Evolutionary conservation across 2,329 filamentous ascomycete genomes (phyloP), one percentile per base, ranked within the genome.

Genomic region (Triangularia setosa): DNA sequence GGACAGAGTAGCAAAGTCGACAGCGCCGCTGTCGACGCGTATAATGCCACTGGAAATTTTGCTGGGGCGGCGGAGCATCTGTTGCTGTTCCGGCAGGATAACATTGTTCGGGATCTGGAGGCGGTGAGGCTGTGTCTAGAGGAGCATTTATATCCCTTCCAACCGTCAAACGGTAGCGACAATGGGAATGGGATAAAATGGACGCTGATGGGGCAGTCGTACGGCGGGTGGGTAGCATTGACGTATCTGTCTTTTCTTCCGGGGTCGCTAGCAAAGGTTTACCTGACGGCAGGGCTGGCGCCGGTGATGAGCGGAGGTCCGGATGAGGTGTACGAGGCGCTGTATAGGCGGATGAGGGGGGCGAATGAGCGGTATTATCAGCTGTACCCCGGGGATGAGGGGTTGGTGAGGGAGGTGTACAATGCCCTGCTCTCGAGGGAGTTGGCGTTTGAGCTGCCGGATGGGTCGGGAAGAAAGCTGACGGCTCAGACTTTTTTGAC

Each of bases 91-190:
- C 82, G 89, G 16, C 89, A 90, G 3, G 90, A 92, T 72, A 89
- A 82, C 69, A 92, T 92, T 64, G 89, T 92, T 6, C 82, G 83
- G 57, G 90, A 93, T 69, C 89, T 88, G 64, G 90, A 93, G 72
- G 88, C 89, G 2, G 82, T 93, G 14, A 81, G 90, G 1, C 80
- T 84, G 65, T 82, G 80, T 8, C 76, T 92, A 54, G 86, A 83
- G 0, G 77, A 76, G 3, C 3, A 30, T 0, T 2, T 28, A 1
- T 11, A 40, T 8, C 16, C 4, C 11, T 12, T 35, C 23, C 4
- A 82, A 85, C 28, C 40, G 3, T 8, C n/a, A 5, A 48, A 48
- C n/a, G 40, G 40, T 3, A 21, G 8, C 9, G 40, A n/a, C n/a
- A n/a, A n/a, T n/a, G 40, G 35, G 8, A 86, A 84, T 66, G 84